These are phyloP conservation scores for Fusarium nelsonii DNA, from an alignment of 2,329 filamentous ascomycete species.

Conservation along the genomic window DNA sequence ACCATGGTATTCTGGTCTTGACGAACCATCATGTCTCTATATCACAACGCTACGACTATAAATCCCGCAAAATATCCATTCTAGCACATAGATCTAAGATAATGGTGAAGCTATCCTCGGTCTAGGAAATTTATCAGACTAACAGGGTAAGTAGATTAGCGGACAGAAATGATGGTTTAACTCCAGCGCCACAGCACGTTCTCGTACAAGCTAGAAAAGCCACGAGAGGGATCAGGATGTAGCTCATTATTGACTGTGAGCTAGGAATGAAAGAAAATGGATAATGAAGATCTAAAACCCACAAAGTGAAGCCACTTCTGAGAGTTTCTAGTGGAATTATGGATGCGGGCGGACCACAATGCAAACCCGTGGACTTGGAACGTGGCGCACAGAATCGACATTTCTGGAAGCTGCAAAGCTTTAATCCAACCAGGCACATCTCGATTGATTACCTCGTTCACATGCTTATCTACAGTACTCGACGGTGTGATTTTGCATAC, in stretches of 20 bases:
- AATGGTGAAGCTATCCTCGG: background rate
- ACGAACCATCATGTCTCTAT: too few relatives aligned
- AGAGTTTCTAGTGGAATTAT: background rate
- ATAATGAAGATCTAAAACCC: background rate
- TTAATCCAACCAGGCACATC: too few relatives aligned
- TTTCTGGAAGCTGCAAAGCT: too few relatives aligned
- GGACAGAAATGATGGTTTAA: constrained; percentile 10
- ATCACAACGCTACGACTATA: background rate
- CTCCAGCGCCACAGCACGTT: constrained; percentile 22
- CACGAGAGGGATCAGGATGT: background rate
- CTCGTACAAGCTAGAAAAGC: constrained; percentile 8
- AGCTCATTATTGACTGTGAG: background rate
- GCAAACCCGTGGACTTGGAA: background rate
- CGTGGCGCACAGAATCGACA: background rate
- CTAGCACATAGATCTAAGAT: background rate
- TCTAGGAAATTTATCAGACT: background rate
- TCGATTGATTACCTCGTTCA: too few relatives aligned
- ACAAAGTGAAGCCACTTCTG: constrained; percentile 2
- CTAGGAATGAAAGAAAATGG: background rate
- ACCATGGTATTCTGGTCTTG: background rate
- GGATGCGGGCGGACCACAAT: background rate
- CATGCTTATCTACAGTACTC: too few relatives aligned
- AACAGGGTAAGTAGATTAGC: background rate
- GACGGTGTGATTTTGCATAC: too few relatives aligned
- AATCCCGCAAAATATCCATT: background rate